Evolutionary conservation across 768 basidiomycete species (phyloP).

Genomic region (Trametopsis cervina): DNA sequence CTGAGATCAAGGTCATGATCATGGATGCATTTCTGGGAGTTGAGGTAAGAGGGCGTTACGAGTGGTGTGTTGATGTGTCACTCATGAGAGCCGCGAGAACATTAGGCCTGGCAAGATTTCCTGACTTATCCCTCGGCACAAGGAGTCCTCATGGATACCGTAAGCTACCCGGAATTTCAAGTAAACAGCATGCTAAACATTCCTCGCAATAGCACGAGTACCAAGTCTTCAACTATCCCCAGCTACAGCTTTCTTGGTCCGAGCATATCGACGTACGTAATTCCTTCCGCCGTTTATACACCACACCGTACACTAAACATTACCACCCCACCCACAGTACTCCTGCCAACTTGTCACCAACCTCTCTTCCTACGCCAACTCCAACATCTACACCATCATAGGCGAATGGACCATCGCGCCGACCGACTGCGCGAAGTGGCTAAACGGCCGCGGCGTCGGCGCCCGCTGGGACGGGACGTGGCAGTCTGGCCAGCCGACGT

Average conservation of each 20-base stretch:
- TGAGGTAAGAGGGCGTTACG: slow-evolving; percentile 34
- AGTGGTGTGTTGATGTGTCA: neutral
- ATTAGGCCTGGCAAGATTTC: slow-evolving; percentile 54
- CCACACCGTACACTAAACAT: neutral
- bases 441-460: slow-evolving; percentile 72
- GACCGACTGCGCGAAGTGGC: slow-evolving; percentile 73
- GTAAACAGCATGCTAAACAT: neutral
- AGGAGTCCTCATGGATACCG: slow-evolving; percentile 62
- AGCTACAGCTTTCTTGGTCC: slow-evolving; percentile 46
- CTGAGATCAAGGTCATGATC: slow-evolving; percentile 56
- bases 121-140: slow-evolving; percentile 44
- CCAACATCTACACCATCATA: slow-evolving; percentile 66
- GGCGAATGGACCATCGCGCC: slow-evolving; percentile 77
- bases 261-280: slow-evolving; percentile 47
- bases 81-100: neutral
- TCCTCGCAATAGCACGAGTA: slow-evolving; percentile 49
- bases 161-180: slow-evolving; percentile 22
- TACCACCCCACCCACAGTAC: slow-evolving; percentile 28
- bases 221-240: slow-evolving; percentile 58
- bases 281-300: neutral
- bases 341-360: slow-evolving; percentile 46
- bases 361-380: slow-evolving; percentile 38
- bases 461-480: slow-evolving; percentile 62
- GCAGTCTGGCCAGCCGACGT: slow-evolving; percentile 34
- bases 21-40: slow-evolving; percentile 67